phyloP scores from a whole-genome alignment of 768 basidiomycete genomes.

The Rubroboletus satanas region DNA sequence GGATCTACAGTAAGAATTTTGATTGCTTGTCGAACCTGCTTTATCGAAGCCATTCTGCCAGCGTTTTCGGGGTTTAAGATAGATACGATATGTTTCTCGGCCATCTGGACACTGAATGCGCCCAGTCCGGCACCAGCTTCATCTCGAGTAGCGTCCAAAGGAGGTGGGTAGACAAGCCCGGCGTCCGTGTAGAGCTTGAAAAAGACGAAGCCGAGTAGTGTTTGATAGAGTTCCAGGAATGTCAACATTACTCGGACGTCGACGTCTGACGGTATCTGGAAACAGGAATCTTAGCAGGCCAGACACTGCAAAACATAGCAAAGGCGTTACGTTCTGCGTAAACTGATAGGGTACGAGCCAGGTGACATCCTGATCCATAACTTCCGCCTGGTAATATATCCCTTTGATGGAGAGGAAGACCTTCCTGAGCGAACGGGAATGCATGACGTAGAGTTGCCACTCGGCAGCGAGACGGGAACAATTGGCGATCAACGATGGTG shows the following conservation, averaged over 20 bases:
- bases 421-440: slow-evolving; percentile 78
- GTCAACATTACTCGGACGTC: slow-evolving; percentile 98
- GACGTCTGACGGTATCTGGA: slow-evolving; percentile 87
- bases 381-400: slow-evolving; percentile 94
- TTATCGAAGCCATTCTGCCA: slow-evolving; percentile 46
- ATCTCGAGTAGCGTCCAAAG: slow-evolving; percentile 76
- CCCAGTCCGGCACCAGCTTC: slow-evolving; percentile 85
- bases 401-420: slow-evolving; percentile 97
- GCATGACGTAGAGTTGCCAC: slow-evolving; percentile 97
- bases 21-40: slow-evolving; percentile 48
- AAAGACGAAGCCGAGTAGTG: slow-evolving; percentile 89
- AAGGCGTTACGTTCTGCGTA: slow-evolving; percentile 74
- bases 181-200: slow-evolving; percentile 98
- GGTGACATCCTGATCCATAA: slow-evolving; percentile 87
- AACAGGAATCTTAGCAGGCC: slow-evolving; percentile 7
- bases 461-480: slow-evolving; percentile 87
- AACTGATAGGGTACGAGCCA: slow-evolving; percentile 99
- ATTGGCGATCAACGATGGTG: slow-evolving; percentile 82
- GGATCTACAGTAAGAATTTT: slow-evolving; percentile 39
- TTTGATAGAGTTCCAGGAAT: slow-evolving; percentile 97
- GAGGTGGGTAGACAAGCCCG: slow-evolving; percentile 93
- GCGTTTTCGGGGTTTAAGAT: slow-evolving; percentile 16
- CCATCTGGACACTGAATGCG: slow-evolving; percentile 72
- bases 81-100: slow-evolving; percentile 23
- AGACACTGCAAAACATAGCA: neutral